phyloP scores from a whole-genome alignment of 1,284 basidiomycete species.

The Schizophyllum commune region DNA sequence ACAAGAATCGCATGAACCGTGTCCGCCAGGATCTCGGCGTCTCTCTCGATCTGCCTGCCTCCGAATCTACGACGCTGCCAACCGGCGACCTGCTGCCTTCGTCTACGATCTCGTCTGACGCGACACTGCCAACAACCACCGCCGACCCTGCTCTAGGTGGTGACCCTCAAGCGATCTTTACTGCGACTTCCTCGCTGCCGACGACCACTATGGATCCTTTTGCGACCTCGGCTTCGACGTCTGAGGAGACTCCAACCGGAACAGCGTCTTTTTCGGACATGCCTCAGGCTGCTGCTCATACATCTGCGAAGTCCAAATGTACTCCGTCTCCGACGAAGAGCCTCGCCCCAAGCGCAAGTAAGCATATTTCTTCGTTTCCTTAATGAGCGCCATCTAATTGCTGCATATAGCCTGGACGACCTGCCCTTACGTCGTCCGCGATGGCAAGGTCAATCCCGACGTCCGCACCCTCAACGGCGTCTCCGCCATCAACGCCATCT shows the following conservation, averaged over 20 bases:
- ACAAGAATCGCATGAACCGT: no score
- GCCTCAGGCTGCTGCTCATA: neutral
- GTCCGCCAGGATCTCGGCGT: no score
- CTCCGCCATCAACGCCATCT: conserved; percentile 33
- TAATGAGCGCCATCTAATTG: neutral
- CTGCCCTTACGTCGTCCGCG: conserved; percentile 43
- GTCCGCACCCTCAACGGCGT: conserved; percentile 41
- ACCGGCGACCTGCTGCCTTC: no score
- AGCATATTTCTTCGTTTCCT: conserved; percentile 18
- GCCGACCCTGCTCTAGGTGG: neutral
- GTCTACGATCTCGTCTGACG: no score
- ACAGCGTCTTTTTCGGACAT: conserved; percentile 2
- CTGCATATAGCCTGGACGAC: conserved; percentile 40
- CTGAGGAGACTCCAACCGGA: no score
- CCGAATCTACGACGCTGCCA: no score
- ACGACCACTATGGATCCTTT: neutral
- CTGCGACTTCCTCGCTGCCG: neutral
- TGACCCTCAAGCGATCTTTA: neutral
- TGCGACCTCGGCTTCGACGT: conserved; percentile 1
- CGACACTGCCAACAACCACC: no score
- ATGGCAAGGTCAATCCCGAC: conserved; percentile 57
- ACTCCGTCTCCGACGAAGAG: conserved; percentile 36
- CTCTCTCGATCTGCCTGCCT: no score
- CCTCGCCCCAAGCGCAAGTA: conserved; percentile 36
- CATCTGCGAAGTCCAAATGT: conserved; percentile 22